Evolutionary conservation across 2,329 filamentous ascomycete species (phyloP), one percentile per base, ranked within the genome.

Genomic region (Talaromyces rugulosus): DNA sequence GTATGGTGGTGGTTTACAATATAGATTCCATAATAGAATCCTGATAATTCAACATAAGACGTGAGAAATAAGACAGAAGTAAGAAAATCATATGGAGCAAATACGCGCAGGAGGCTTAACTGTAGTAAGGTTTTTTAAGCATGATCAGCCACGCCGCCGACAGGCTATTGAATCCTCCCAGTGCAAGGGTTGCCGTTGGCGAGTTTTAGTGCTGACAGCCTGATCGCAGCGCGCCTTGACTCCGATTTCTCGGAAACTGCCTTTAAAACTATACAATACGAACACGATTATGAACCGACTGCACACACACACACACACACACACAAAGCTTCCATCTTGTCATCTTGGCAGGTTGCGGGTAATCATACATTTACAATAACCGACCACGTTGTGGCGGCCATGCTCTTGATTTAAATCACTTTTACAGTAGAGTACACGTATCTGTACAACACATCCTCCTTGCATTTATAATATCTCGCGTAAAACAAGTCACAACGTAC

Each of bases 121-220:
- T 31, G 50, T 53, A 53, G 50, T 53, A 53, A 53, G 50, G 50
- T 53, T 53, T 53, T 53, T 53, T 53, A 53, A 53, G 50, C 50
- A 53, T 53, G 50, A 53, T 53, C 50, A 53, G 50, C 50, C 50
- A 53, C 27, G 50, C 50, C 50, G 50, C 50, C 28, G 30, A 53
- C 50, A 33, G 50, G 27, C 27, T 30, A 31, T 31, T 16, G 18
- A 31, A 23, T 31, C 30, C 50, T 30, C 50, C 28, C 50, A 53
- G 11, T 11, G 30, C 28, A 53, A 30, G 27, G 50, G 50, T 53
- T 53, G 50, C 50, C 14, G 27, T 12, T 53, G 12, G 30, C 5
- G 3, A 8, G 28, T 12, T 47, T 40, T 53, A 53, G 50, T 53
- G 50, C 50, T 53, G 12, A 53, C 50, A 18, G 14, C 11, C 14